Base-by-base conservation (phyloP, 2,329 filamentous ascomycete genomes). In the Aureobasidium leucospermi region DNA sequence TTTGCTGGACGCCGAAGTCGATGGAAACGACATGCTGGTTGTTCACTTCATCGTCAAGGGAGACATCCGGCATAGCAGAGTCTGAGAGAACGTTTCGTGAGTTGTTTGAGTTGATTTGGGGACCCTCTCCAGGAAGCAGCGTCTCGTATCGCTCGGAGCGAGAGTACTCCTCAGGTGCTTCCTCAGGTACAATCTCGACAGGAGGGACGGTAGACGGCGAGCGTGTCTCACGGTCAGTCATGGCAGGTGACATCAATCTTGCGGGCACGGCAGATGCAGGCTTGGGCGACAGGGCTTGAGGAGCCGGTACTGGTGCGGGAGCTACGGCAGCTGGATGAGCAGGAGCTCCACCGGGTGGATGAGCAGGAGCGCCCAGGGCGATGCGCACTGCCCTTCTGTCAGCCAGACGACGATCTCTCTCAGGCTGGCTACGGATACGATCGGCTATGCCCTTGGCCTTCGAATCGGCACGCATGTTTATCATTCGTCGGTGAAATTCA, bases 141-240 rank as follows among this genome's bases (percentile, higher is more conserved):
- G 70, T 71, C 48, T 67, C 65, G 48, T 70, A 72, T 19, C 69
- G 65, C 48, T 69, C 70, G 10, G 69, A 70, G 1, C 69, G 70
- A 29, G 65, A 69, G 65, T 68, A 67, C 43, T 72, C 69, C 39
- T 72, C 69, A 45, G 63, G 63, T 1, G 69, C 68, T 9, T 67
- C 63, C 2, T 49, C 60, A 0, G 65, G 63, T 1, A 63, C 39
- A 3, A 66, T 64, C 53, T 68, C 65, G 1, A 65, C 63, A 23
- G 69, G 67, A 16, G 71, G 70, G 6, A 73, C 64, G 10, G 65
- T 65, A 9, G 58, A 73, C 8, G 71, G 71, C 4, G 71, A 73
- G 10, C 70, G 65, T 11, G 36, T 61, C 31, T 65, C 64, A 34
- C 62, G 51, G 38, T 61, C 59, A 16, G 10, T 6, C n/a, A 51